Evolutionary conservation across 306 rosid species (phyloP), one percentile per base, ranked within the genome.

Genomic region (Lablab purpureus): DNA sequence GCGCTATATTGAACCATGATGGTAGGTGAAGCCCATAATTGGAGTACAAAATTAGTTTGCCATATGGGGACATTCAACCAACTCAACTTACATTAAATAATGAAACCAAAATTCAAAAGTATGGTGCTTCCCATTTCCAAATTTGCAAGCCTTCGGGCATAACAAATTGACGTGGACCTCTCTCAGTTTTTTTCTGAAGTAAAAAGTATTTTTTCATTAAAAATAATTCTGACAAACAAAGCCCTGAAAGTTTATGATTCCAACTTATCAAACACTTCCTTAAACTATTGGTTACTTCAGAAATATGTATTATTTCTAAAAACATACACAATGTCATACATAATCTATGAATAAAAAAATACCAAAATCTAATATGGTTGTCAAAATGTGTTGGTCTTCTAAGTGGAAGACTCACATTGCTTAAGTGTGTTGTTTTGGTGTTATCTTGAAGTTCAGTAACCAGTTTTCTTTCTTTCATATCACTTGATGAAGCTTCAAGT

Each of bases 91-190:
- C 37, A 75, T 25, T 54, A 54, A 64, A 50, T 50, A 36, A 76
- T 65, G 40, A 63, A 64, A 14, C n/a, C 6, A 32, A 60, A 37
- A 43, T 11, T 21, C 72, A 76, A 18, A 11, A 18, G 17, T 6
- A n/a, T 19, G 36, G 62, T 47, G 60, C 49, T 75, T 60, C 72
- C 69, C 22, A 75, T 71, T 62, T 62, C 27, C 59, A 46, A 25
- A 7, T 75, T 46, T 62, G 49, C 51, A 30, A 47, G 73, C 13
- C 73, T 47, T 75, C 21, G 7, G 19, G 58, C 25, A 22, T 63
- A 2, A 15, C 68, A 60, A 74, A 12, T 52, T 54, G 51, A 55
- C 17, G 15, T 55, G 30, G 52, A 37, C 78, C 13, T 10, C 3
- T 3, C 64, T 58, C 37, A 58, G 36, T 73, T 30, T 10, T 4